These are phyloP conservation scores for Stagonosporopsis tanaceti DNA, from an alignment of 2,329 filamentous ascomycete species.

Conservation along the genomic window DNA sequence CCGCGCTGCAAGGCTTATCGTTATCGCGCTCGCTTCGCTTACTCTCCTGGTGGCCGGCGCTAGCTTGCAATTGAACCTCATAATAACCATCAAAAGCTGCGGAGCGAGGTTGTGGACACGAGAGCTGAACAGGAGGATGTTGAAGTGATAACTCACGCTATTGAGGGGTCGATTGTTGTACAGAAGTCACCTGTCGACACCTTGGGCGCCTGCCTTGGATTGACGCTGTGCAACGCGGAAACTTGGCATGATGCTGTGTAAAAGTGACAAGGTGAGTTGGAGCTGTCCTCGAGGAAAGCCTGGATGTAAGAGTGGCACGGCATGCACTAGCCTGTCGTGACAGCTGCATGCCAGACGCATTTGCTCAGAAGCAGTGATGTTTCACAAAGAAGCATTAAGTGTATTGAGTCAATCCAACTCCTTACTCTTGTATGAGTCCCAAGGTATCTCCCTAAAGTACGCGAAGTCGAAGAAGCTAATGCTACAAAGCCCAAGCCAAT, in stretches of 20 bases:
- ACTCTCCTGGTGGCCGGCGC: not conserved
- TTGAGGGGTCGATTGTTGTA: not conserved
- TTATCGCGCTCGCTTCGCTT: not conserved
- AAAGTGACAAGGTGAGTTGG: not conserved
- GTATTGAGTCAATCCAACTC: conserved; percentile 11
- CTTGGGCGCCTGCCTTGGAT: not conserved
- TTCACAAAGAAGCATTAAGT: conserved; percentile 10
- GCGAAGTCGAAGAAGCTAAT: conserved; percentile 16
- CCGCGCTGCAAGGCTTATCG: conserved; percentile 10
- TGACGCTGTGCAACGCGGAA: not conserved
- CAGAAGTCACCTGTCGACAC: not conserved
- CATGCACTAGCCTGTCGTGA: not conserved
- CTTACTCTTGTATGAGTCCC: conserved; percentile 20
- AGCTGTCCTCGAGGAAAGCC: not conserved
- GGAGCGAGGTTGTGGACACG: too few relatives aligned
- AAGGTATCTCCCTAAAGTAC: conserved; percentile 35
- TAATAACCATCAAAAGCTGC: not conserved
- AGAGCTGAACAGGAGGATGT: not conserved
- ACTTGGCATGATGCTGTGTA: not conserved
- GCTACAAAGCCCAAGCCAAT: conserved; percentile 13
- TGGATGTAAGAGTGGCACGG: not conserved
- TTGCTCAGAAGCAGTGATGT: not conserved
- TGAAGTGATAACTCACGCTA: not conserved
- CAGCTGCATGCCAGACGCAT: not conserved
- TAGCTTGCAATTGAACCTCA: not conserved